Evolutionary conservation across 495 filamentous ascomycete genomes (phyloP), one percentile per base, ranked within the genome.

Genomic region (Penicillium cataractarum): DNA sequence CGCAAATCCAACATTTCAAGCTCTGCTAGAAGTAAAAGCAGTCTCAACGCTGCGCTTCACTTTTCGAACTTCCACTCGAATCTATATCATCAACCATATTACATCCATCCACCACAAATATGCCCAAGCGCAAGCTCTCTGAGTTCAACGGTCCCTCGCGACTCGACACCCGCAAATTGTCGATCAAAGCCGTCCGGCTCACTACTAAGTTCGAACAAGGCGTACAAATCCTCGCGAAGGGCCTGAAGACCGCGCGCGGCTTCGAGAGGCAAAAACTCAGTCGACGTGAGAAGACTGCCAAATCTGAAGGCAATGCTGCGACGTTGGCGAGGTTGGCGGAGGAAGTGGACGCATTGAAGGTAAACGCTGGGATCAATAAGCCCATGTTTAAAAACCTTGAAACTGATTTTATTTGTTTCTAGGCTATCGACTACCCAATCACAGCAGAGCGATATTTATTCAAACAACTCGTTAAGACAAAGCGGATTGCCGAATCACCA

Each of bases 211-310:
- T 92, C 62, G 71, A 81, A 12, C 78, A 86, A 56, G 83, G 83
- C 62, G 83, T 85, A 33, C 84, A 83, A 57, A 72, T 84, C 22
- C 80, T 97, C 9, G 81, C 83, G 49, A 82, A 86, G 22, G 89
- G 86, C 0, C 79, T 97, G 39, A 96, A 95, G 73, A 79, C 85
- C 1, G 90, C 90, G 27, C 92, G 92, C 60, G 92, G 90, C 17
- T 94, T 94, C 73, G 93, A 97, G 77, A 82, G 92, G 64, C 93
- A 97, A 76, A 97, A 96, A 60, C 82, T 93, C 48, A 87, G 90
- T 32, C 88, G 92, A 56, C 79, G 92, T 37, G 79, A 90, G 24
- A 93, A 90, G 73, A 86, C 86, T 29, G 86, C 88, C 2, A 83
- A 80, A 65, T 55, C 73, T 22, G 79, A 83, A n/a, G 76, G 82